These are phyloP conservation scores for Ilex paraguariensis DNA, from an alignment of 305 asterid species.

Conservation along the genomic window DNA sequence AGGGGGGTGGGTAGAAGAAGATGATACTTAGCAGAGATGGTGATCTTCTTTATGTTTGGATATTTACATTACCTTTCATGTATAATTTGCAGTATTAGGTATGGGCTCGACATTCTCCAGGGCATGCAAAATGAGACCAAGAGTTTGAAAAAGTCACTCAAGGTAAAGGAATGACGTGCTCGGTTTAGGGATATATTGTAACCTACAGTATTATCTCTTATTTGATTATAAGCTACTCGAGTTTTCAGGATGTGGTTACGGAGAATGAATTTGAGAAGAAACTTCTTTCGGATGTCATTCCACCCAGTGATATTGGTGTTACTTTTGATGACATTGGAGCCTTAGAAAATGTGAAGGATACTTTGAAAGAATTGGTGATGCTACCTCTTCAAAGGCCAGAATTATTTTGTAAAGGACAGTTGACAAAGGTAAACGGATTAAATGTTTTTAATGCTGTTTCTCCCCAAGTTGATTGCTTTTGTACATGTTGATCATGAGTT, in stretches of 20 bases:
- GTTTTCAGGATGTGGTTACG: conserved; percentile 73
- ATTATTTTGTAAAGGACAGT: conserved; percentile 82
- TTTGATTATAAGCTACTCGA: background rate
- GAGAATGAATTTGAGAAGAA: conserved; percentile 89
- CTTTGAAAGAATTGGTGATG: conserved; percentile 90
- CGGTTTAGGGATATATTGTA: too few relatives aligned
- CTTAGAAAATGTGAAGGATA: conserved; percentile 83
- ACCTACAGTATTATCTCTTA: too few relatives aligned
- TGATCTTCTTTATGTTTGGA: too few relatives aligned
- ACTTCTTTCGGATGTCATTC: conserved; percentile 84
- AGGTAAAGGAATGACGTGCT: conserved; percentile 18
- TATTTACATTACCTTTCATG: background rate
- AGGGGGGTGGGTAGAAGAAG: too few relatives aligned
- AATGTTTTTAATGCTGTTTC: too few relatives aligned
- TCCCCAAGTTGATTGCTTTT: too few relatives aligned
- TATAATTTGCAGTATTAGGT: conserved; percentile 9
- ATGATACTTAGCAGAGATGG: too few relatives aligned
- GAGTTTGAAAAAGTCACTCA: conserved; percentile 70
- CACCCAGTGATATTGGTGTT: conserved; percentile 89
- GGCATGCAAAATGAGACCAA: conserved; percentile 73
- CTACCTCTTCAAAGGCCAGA: conserved; percentile 93
- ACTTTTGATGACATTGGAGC: conserved; percentile 90
- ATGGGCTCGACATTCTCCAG: conserved; percentile 66
- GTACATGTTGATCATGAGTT: too few relatives aligned
- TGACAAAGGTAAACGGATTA: conserved; percentile 54